Base-by-base conservation (phyloP, 768 basidiomycete genomes). In the Leccinellum albellum region DNA sequence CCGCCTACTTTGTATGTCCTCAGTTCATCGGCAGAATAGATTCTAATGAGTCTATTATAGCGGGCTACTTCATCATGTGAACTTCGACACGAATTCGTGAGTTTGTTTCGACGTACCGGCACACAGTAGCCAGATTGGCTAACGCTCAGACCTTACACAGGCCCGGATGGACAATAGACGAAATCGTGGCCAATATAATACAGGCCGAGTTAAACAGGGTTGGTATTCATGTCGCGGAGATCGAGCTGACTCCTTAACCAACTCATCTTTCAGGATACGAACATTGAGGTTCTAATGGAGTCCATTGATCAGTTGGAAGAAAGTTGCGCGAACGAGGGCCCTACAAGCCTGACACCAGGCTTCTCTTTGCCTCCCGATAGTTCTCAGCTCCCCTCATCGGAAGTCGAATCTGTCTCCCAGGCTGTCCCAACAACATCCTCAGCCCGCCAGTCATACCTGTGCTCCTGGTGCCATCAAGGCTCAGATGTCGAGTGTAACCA, bases 391-490 rank as follows among this genome's bases (percentile, higher is more conserved):
- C 52, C 47, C 0, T 21, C 33, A 1, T 31, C 32, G 0, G 44
- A 20, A 44, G 10, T 6, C 4, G 5, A 24, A 9, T 21, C 48
- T 3, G 4, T 35, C 12, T 5, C 48, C 13, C 15, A 32, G 17
- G 1, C 13, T 3, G 3, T 6, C 8, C 53, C 33, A 2, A 24
- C 28, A 1, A 53, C 50, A 32, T 17, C 0, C 28, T 29, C 45
- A 0, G 40, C 35, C 15, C 17, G 40, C 26, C 35, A 42, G 6
- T 46, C 35, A 7, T 62, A 65, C 33, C 14, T 0, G 7, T 68
- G 65, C 26, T 49, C 53, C 24, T 67, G 67, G 67, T 9, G n/a
- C 5, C 24, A n/a, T 1, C 37, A 60, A 2, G 28, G 15, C 15
- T 48, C 58, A 6, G 10, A 28, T 15, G 2, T 1, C 1, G 13